Conservation (phyloP, 2,329 filamentous ascomycete genomes). For the Sclerotinia sclerotiorum region DNA sequence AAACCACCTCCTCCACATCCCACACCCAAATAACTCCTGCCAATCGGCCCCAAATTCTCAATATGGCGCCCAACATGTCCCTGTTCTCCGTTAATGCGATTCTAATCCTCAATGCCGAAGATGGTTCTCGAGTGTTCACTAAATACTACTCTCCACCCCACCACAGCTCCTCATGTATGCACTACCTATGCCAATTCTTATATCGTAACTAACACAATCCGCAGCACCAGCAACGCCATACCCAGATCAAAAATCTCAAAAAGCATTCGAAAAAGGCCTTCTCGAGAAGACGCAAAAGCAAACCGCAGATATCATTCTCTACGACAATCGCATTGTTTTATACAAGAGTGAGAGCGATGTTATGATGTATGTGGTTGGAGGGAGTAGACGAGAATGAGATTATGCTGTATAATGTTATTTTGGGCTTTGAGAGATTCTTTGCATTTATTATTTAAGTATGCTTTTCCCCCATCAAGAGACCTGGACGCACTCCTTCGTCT, state of each 20-base stretch:
- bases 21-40: background rate
- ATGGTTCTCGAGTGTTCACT: constrained; percentile 86
- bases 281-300: constrained; percentile 96
- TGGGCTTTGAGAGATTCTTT: constrained; percentile 86
- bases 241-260: constrained; percentile 87
- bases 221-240: constrained; percentile 65
- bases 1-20: background rate
- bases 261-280: constrained; percentile 93
- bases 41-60: constrained; percentile 33
- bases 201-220: constrained; percentile 27
- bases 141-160: constrained; percentile 86
- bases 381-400: constrained; percentile 95
- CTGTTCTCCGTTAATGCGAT: constrained; percentile 76
- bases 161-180: constrained; percentile 41
- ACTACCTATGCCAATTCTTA: constrained; percentile 51
- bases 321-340: constrained; percentile 92
- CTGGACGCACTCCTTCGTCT: background rate
- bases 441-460: constrained; percentile 88
- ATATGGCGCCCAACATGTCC: constrained; percentile 73
- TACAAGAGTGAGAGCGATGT: constrained; percentile 99
- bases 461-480: constrained; percentile 13
- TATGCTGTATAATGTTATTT: constrained; percentile 88
- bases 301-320: constrained; percentile 92
- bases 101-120: constrained; percentile 78
- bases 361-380: constrained; percentile 92